Conservation (phyloP, 2,329 filamentous ascomycete species). For the Beauveria sp. region DNA sequence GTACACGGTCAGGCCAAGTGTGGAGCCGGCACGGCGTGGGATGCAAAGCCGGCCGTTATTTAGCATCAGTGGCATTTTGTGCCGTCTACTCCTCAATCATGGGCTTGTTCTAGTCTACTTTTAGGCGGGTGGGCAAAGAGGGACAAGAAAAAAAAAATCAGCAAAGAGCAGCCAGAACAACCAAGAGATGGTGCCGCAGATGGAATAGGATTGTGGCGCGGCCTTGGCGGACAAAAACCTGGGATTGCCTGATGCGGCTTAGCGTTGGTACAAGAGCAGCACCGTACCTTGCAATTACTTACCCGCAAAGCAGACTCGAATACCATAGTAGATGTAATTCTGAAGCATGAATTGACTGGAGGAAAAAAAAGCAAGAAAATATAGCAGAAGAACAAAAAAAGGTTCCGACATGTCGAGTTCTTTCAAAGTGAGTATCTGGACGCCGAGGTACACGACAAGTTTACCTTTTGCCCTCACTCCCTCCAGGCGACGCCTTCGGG, state of each 20-base stretch:
- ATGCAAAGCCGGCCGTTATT: conserved; percentile 8
- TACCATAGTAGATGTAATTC: too few relatives aligned
- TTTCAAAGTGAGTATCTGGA: too few relatives aligned
- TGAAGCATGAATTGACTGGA: too few relatives aligned
- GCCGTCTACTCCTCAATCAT: not conserved
- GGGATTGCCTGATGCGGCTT: not conserved
- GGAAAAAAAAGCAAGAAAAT: too few relatives aligned
- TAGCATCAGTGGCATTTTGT: not conserved
- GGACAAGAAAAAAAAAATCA: not conserved
- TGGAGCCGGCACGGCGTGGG: conserved; percentile 5
- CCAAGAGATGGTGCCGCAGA: not conserved
- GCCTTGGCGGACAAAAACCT: not conserved
- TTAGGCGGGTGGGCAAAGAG: not conserved
- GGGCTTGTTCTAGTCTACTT: not conserved
- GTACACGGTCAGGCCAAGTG: conserved; percentile 8
- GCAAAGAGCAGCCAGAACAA: not conserved
- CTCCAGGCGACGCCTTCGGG: too few relatives aligned
- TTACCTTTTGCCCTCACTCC: too few relatives aligned
- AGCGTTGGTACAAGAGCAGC: not conserved
- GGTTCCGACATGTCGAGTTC: too few relatives aligned
- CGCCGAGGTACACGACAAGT: too few relatives aligned
- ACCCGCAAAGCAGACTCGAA: too few relatives aligned
- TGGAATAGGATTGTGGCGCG: conserved; percentile 4
- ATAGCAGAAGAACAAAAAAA: too few relatives aligned
- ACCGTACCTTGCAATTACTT: too few relatives aligned